Percentiles rank a stretch among this genome's conserved stretches.
phyloP scores from a whole-genome alignment of 139 green algal species.

The Bryopsis sp. region DNA sequence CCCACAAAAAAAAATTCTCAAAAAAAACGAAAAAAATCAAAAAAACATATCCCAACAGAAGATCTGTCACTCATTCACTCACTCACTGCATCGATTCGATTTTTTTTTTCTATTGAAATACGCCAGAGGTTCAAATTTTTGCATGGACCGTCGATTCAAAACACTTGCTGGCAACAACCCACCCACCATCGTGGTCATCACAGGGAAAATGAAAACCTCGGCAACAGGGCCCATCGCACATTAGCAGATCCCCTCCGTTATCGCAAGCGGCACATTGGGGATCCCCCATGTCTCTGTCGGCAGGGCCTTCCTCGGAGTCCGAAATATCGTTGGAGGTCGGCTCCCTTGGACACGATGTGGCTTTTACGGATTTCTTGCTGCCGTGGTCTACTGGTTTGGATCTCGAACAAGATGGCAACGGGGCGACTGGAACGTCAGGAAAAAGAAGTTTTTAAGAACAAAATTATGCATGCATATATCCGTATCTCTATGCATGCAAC shows the following conservation, averaged over 20 bases:
- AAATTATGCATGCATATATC: no score
- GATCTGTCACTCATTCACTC: background rate
- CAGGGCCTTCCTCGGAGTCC: background rate
- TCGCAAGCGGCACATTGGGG: slow-evolving; percentile 4
- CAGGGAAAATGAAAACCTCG: slow-evolving; percentile 9
- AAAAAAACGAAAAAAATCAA: background rate
- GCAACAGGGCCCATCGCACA: slow-evolving; percentile 16
- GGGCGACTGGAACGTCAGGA: no score
- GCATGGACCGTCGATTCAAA: background rate
- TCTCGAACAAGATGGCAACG: no score
- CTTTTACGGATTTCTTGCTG: no score
- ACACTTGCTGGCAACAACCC: background rate
- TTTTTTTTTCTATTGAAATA: background rate
- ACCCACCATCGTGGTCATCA: background rate
- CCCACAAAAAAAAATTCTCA: background rate
- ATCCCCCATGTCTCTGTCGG: background rate
- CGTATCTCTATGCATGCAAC: no score
- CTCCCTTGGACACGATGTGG: no score
- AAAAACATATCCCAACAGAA: background rate
- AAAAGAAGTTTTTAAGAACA: no score
- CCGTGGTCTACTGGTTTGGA: no score
- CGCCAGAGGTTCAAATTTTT: background rate
- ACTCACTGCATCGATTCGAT: background rate
- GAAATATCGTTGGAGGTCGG: no score
- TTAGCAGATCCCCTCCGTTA: slow-evolving; percentile 12